phyloP scores from a whole-genome alignment of 495 filamentous ascomycete species.

The Aspergillus biplanus region DNA sequence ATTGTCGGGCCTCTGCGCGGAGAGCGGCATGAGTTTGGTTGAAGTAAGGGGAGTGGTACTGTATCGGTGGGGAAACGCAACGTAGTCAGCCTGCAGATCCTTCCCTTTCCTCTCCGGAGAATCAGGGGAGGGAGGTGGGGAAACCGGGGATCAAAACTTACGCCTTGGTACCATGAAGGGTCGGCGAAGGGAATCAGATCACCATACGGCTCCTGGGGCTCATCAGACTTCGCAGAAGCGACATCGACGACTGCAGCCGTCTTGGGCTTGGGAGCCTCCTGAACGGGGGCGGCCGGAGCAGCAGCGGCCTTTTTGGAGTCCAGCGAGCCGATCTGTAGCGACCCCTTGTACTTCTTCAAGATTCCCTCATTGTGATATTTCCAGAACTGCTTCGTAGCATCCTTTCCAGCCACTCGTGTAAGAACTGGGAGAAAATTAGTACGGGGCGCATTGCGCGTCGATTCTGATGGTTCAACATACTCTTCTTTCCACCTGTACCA shows the following conservation, averaged over 20 bases:
- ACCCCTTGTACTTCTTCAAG: slow-evolving; percentile 90
- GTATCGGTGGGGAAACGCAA: slow-evolving; percentile 8
- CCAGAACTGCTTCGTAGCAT: slow-evolving; percentile 98
- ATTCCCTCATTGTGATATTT: slow-evolving; percentile 97
- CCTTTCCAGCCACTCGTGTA: slow-evolving; percentile 89
- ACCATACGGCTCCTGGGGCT: slow-evolving; percentile 82
- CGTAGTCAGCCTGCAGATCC: slow-evolving; percentile 18
- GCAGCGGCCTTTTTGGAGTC: slow-evolving; percentile 76
- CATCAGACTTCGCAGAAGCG: slow-evolving; percentile 49
- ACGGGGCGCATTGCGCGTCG: not conserved
- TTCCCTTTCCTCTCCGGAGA: not conserved
- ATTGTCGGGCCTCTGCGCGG: slow-evolving; percentile 85
- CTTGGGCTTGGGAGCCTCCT: slow-evolving; percentile 56
- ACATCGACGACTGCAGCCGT: slow-evolving; percentile 54
- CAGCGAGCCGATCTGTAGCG: slow-evolving; percentile 88
- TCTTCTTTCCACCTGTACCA: slow-evolving; percentile 87
- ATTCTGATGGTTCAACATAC: slow-evolving; percentile 42
- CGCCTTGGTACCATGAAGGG: slow-evolving; percentile 94
- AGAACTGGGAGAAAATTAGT: slow-evolving; percentile 62
- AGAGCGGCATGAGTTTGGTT: slow-evolving; percentile 90
- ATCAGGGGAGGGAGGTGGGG: not conserved
- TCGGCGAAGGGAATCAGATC: slow-evolving; percentile 89
- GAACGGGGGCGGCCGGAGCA: slow-evolving; percentile 54
- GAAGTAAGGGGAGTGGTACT: slow-evolving; percentile 97
- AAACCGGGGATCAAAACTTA: slow-evolving; percentile 50